Base-by-base conservation (phyloP, 257 asterid genomes). In the Forsythia suspensa region DNA sequence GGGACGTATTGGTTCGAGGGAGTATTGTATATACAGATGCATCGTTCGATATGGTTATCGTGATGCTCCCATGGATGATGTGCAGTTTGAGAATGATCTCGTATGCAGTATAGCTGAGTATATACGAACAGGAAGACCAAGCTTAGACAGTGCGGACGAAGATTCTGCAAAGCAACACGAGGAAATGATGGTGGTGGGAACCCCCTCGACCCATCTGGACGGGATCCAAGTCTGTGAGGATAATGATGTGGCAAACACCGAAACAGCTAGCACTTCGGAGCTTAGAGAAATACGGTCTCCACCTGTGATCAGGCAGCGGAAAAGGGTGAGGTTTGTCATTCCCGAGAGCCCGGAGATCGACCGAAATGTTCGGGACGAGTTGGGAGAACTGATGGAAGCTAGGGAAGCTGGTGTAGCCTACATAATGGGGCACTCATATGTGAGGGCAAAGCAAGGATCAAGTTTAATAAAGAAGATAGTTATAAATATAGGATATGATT, bases 401-500 rank as follows among this genome's bases (percentile, higher is more conserved):
- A 82, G 98, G 81, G 98, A 94, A 55, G 92, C 90, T 0, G 97
- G 97, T 18, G 51, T 94, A 20, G 95, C 98, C 0, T 90, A 92
- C 88, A 91, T 94, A 24, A 37, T 91, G 71, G 98, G 98, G n/a
- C 97, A 92, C 79, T 94, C 93, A 1, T 94, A 94, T 61, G 90
- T 94, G 41, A 86, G 88, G 46, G 95, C 98, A 6, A 92, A 94
- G 81, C 82, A 82, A 44, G 98, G 98, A 0, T 94, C 98, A 5
- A 83, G 97, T 80, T 79, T 86, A 12, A 13, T 92, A 8, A 94
- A 91, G 89, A 91, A 82, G 75, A 61, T 89, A 61, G 95, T 86
- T 11, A 88, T 90, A 70, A 90, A 93, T 81, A 83, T 82, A 37
- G 96, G 94, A 78, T 94, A 91, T 79, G 98, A 86, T 76, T 92